These are phyloP conservation scores for Tympanopsis confertula DNA, from an alignment of 2,329 filamentous ascomycete genomes.

Conservation along the genomic window DNA sequence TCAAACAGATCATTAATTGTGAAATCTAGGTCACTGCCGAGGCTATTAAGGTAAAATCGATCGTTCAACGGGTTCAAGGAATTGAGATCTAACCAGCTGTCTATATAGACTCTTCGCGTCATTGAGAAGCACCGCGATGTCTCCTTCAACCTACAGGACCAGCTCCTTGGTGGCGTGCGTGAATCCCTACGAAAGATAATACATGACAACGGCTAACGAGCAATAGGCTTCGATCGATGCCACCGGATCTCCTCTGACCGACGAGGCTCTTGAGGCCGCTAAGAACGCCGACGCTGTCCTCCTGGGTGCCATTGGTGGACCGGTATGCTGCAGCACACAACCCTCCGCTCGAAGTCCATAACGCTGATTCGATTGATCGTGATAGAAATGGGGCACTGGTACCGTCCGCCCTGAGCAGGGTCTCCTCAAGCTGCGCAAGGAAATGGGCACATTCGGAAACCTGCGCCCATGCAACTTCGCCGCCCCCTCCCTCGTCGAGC, in stretches of 20 bases:
- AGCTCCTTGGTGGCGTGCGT: constrained; percentile 83
- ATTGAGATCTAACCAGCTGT: constrained; percentile 2
- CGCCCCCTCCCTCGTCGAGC: constrained; percentile 70
- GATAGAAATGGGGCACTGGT: constrained; percentile 72
- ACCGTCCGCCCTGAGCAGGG: constrained; percentile 84
- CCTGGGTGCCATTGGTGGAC: constrained; percentile 88
- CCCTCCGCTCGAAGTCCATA: background rate
- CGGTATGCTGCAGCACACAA: constrained; percentile 19
- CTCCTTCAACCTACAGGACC: constrained; percentile 81
- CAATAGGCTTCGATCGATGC: constrained; percentile 76
- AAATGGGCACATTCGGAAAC: constrained; percentile 90
- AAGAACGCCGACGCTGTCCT: constrained; percentile 82
- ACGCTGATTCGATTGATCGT: constrained; percentile 15
- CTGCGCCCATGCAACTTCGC: constrained; percentile 93
- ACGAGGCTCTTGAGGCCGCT: constrained; percentile 70
- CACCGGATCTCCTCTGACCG: constrained; percentile 66
- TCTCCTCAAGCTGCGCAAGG: constrained; percentile 79
- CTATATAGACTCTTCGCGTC: constrained; percentile 59
- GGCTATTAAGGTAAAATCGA: constrained; percentile 61
- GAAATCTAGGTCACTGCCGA: constrained; percentile 62
- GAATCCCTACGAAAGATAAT: constrained; percentile 2
- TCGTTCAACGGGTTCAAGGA: background rate
- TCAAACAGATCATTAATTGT: constrained; percentile 5
- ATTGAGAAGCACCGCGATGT: constrained; percentile 63
- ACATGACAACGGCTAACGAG: constrained; percentile 1